Base-by-base conservation (phyloP, 2,329 filamentous ascomycete species). In the Amauroascus niger region DNA sequence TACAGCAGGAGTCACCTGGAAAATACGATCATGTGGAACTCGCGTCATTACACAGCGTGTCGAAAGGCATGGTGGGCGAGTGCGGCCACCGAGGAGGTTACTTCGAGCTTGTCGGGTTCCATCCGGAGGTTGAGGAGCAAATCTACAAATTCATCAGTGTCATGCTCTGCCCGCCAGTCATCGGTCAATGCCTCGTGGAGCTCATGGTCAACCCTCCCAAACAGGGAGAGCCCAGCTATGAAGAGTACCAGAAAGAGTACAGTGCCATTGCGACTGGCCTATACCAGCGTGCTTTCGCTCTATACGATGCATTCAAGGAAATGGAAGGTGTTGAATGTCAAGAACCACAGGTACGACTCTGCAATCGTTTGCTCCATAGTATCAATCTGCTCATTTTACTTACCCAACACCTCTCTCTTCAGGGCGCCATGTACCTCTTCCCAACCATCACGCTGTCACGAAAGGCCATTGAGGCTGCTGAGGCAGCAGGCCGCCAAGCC, bases 141-240 rank as follows among this genome's bases (percentile, higher is more conserved):
- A 90, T 98, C 71, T 97, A 97, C 82, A 98, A 98, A 76, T 95
- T 95, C 69, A 86, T 97, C 66, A 93, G 86, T 69, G 97, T 98
- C 75, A 91, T 87, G 75, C 84, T 98, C 61, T 98, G 93, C 74
- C 86, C 93, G 49, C 91, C 93, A 24, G 93, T 98, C 63, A 81
- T 95, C 61, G 91, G 90, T 57, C 93, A 98, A 78, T 97, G 93
- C 74, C 79, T 97, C 46, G 87, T 98, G 57, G 93, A 97, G 76
- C 76, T 95, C 69, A 96, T 97, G 91, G 89, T 96, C 65, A 96
- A 97, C 77, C 93, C 93, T 52, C 93, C 93, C 37, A 79, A 80
- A 65, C 72, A 82, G 62, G 91, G 93, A 55, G 85, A 94, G 56
- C 87, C 88, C 14, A 94, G 87, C 60, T 86, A 87, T 71, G 82